Base-by-base conservation (phyloP, 495 filamentous ascomycete genomes). In the Opeltia flavorubescens region DNA sequence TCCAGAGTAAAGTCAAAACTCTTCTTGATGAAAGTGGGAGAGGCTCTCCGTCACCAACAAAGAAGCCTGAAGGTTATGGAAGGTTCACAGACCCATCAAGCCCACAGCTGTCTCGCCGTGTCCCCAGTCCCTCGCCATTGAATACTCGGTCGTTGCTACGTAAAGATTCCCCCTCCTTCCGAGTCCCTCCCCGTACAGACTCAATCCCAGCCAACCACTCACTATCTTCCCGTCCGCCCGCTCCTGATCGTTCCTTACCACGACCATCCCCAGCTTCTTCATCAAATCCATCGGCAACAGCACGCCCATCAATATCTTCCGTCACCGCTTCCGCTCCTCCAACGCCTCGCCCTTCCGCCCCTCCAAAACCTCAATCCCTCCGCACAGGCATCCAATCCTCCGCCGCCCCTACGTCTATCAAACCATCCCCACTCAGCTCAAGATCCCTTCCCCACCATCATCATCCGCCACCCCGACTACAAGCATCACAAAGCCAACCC, bases 21-120 rank as follows among this genome's bases (percentile, higher is more conserved):
- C 69, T 96, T 36, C 66, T 98, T n/a, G 82, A 81, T 52, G 89
- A 96, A 56, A 81, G 77, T 46, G 72, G 69, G 39, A 77, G 77
- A 53, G 65, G 70, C 5, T 64, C 72, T 3, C 65, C 70, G 26
- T 62, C 63, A 36, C 66, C 75, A 6, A 70, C 75, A 12, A 81
- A 82, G 55, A 91, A 87, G 1, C 87, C 86, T 3, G 78, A 86
- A 48, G 91, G 88, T 6, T 96, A 95, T 62, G 91, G 91, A 12
- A 77, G 76, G 42, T 95, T 77, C 59, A 83, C 87, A 5, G 82
- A 89, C 12, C 46, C 58, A 8, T 47, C 61, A 13, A 20, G 21
- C 21, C 38, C 43, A 4, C 2, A 8, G 1, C 4, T 21, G 30
- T 29, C 43, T 31, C 25, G 13, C 12, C 43, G 43, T 9, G 21